These are phyloP conservation scores for Coemansia brasiliensis DNA, from an alignment of 192 early-diverging fungal genomes.

Conservation along the genomic window DNA sequence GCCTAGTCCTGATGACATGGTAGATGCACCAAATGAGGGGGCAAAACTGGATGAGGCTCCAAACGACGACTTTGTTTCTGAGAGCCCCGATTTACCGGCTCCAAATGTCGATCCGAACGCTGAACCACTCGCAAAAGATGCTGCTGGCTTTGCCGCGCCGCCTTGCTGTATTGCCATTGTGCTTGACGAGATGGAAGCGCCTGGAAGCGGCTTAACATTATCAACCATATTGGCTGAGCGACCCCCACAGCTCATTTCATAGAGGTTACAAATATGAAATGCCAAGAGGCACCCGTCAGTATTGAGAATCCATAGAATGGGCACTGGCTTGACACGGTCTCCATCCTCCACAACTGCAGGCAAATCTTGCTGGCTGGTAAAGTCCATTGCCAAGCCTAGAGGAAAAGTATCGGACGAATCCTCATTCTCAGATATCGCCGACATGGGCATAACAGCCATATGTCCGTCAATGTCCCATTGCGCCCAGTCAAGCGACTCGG, in stretches of 20 bases:
- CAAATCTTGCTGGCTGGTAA: constrained; percentile 60
- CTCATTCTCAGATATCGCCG: constrained; percentile 31
- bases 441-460: constrained; percentile 61
- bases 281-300: constrained; percentile 64
- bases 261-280: constrained; percentile 65
- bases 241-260: constrained; percentile 47
- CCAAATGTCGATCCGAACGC: constrained; percentile 6
- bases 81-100: too few relatives aligned
- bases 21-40: constrained; percentile 9
- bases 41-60: constrained; percentile 5
- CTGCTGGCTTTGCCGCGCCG: constrained; percentile 11
- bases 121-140: constrained; percentile 15
- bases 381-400: constrained; percentile 75
- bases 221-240: constrained; percentile 50
- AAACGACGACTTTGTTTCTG: constrained; percentile 3
- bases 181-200: neutral
- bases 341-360: constrained; percentile 59
- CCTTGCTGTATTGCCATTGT: neutral
- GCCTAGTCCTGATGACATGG: constrained; percentile 24
- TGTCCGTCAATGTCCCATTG: constrained; percentile 67
- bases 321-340: constrained; percentile 58
- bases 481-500: constrained; percentile 59
- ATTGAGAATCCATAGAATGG: constrained; percentile 72
- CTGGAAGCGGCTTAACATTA: constrained; percentile 18
- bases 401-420: constrained; percentile 63